Percentiles rank a stretch among this genome's conserved stretches.
These are phyloP conservation scores for Nematodospora valgi DNA, from an alignment of 805 yeast genomes.

Conservation along the genomic window DNA sequence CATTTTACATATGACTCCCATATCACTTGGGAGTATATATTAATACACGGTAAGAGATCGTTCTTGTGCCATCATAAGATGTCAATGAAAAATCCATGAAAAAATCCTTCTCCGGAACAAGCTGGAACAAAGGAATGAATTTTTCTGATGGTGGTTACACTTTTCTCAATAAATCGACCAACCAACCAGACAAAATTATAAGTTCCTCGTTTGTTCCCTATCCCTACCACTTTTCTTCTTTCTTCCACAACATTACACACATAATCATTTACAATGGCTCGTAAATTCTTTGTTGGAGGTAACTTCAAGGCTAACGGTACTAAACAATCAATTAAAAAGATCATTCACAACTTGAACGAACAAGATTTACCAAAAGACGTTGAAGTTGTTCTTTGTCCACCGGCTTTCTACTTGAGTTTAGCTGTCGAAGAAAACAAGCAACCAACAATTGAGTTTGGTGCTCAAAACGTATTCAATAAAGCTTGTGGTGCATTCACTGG, in stretches of 20 bases:
- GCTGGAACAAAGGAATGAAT: neutral
- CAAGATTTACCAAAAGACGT: constrained; percentile 73
- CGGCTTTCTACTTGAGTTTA: constrained; percentile 84
- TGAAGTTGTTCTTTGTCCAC: constrained; percentile 95
- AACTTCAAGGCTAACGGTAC: constrained; percentile 99
- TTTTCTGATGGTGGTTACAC: no score
- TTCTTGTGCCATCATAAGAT: no score
- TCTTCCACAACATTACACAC: no score
- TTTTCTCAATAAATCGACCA: no score
- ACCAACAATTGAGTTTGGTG: constrained; percentile 74
- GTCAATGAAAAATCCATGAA: no score
- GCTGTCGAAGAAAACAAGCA: constrained; percentile 68
- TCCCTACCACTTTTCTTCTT: constrained; percentile 5
- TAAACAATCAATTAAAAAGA: constrained; percentile 75
- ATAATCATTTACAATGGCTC: constrained; percentile 52
- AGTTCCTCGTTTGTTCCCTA: no score
- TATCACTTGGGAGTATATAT: no score
- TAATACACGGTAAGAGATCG: no score
- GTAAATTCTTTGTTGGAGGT: constrained; percentile 97
- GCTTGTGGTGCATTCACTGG: constrained; percentile 97
- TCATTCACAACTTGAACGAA: constrained; percentile 78
- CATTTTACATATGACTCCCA: no score
- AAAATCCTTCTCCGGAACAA: neutral
- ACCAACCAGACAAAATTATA: neutral
- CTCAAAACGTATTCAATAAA: constrained; percentile 88